Conservation (phyloP, 257 asterid genomes). For the Apocynum venetum region DNA sequence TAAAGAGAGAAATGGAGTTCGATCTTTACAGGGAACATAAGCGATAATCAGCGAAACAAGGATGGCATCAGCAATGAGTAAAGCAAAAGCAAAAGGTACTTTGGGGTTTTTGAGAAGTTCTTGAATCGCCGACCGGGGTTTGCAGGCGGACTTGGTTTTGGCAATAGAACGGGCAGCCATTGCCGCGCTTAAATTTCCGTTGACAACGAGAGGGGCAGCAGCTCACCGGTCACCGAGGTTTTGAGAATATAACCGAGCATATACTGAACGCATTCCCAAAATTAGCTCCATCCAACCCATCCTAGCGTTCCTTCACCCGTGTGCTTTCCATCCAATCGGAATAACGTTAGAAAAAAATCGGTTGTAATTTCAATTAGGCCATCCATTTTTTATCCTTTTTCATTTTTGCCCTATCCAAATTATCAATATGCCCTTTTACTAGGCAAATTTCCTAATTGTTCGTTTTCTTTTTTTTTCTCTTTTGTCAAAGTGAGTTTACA, state of each 20-base stretch:
- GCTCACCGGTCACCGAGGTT: not conserved
- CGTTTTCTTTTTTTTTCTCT: too few species aligned
- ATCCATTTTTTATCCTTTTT: too few species aligned
- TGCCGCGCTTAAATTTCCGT: constrained; percentile 17
- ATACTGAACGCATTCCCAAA: too few species aligned
- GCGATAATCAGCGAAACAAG: constrained; percentile 61
- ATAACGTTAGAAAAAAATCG: not conserved
- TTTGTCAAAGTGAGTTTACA: too few species aligned
- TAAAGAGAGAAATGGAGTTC: not conserved
- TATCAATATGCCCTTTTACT: too few species aligned
- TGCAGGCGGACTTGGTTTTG: constrained; percentile 19
- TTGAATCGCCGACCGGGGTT: constrained; percentile 20
- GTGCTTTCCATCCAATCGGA: too few species aligned
- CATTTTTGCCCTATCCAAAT: too few species aligned
- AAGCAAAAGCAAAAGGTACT: constrained; percentile 40
- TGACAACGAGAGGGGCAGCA: not conserved
- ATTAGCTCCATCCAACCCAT: too few species aligned
- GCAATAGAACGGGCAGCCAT: constrained; percentile 39
- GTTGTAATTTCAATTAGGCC: not conserved
- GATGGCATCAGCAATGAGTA: constrained; percentile 65
- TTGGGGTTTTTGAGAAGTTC: constrained; percentile 31
- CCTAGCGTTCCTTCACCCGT: too few species aligned
- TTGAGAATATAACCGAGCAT: too few species aligned
- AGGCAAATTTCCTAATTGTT: too few species aligned
- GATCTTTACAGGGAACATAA: constrained; percentile 75